These are phyloP conservation scores for Penicillium digitatum DNA, from an alignment of 2,329 filamentous ascomycete species.

Conservation along the genomic window DNA sequence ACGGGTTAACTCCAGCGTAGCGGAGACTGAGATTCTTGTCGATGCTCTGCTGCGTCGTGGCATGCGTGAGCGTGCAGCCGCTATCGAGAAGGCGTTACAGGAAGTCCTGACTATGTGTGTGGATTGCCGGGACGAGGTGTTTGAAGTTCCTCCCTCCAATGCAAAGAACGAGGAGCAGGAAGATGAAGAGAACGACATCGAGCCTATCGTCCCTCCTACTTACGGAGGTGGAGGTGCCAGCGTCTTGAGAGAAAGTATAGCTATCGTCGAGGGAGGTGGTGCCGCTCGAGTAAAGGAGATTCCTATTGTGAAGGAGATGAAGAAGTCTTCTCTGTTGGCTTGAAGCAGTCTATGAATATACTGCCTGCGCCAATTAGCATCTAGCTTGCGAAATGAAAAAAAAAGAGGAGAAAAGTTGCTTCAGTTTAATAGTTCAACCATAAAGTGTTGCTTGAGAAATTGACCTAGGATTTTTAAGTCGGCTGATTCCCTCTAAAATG, in stretches of 20 bases:
- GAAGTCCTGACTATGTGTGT: constrained; percentile 70
- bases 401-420: background rate
- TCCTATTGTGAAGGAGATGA: constrained; percentile 52
- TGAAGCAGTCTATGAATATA: constrained; percentile 13
- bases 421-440: background rate
- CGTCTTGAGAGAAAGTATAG: constrained; percentile 42
- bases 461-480: too few relatives aligned
- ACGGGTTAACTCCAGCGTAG: constrained; percentile 66
- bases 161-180: constrained; percentile 17
- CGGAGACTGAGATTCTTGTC: constrained; percentile 70
- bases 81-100: constrained; percentile 67
- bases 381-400: constrained; percentile 2
- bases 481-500: too few relatives aligned
- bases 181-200: constrained; percentile 23
- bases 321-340: constrained; percentile 37
- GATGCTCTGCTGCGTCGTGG: constrained; percentile 71
- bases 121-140: constrained; percentile 67
- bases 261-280: constrained; percentile 34
- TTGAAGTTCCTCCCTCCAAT: constrained; percentile 38
- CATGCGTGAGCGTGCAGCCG: constrained; percentile 82
- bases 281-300: constrained; percentile 38
- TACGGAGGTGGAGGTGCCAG: constrained; percentile 26
- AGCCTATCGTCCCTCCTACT: constrained; percentile 22
- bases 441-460: background rate
- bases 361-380: background rate